These are phyloP conservation scores for Parastagonospora nodorum DNA, from an alignment of 2,329 filamentous ascomycete genomes.

Conservation along the genomic window DNA sequence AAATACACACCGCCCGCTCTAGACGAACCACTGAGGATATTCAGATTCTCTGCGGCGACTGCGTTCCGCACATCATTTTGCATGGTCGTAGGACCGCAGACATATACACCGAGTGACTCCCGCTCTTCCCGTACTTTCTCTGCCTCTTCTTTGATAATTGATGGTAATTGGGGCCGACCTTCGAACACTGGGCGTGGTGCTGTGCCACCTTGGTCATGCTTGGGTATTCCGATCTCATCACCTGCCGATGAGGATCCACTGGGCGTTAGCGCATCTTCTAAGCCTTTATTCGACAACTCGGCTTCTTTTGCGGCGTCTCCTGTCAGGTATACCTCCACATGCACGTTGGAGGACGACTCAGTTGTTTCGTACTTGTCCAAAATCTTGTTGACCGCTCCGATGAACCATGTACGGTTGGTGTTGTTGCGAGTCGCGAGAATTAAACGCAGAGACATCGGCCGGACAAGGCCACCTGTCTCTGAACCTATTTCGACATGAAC, in stretches of 20 bases:
- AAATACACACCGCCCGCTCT: slow-evolving; percentile 49
- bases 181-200: slow-evolving; percentile 23
- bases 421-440: slow-evolving; percentile 46
- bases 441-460: slow-evolving; percentile 27
- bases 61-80: slow-evolving; percentile 55
- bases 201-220: neutral
- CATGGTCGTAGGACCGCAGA: slow-evolving; percentile 54
- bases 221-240: slow-evolving; percentile 15
- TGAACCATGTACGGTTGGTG: slow-evolving; percentile 45
- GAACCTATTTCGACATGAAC: neutral
- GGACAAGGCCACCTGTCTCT: neutral
- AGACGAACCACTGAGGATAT: slow-evolving; percentile 36
- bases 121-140: slow-evolving; percentile 12
- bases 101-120: slow-evolving; percentile 42
- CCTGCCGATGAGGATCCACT: neutral
- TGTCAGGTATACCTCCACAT: slow-evolving; percentile 33
- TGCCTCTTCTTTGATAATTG: slow-evolving; percentile 28
- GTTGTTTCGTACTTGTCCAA: slow-evolving; percentile 23
- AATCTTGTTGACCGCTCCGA: slow-evolving; percentile 34
- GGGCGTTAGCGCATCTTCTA: neutral
- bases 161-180: slow-evolving; percentile 43
- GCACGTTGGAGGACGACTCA: slow-evolving; percentile 13
- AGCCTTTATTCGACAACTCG: neutral
- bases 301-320: slow-evolving; percentile 21
- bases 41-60: slow-evolving; percentile 50